Base-by-base conservation (phyloP, 83 land plant genomes). In the Picea mariana region DNA sequence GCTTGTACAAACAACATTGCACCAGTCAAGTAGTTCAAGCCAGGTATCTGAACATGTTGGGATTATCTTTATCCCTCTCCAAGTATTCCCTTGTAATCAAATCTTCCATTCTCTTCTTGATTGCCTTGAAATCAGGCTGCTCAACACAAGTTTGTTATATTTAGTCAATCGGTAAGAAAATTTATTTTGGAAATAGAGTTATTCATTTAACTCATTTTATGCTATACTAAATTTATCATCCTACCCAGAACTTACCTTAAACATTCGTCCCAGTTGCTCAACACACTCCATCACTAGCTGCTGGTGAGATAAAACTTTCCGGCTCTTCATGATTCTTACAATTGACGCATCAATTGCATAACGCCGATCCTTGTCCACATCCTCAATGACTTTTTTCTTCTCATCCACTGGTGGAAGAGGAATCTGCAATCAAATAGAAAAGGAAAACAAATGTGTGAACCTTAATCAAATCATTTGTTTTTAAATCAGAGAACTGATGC, bases 281-380 rank as follows among this genome's bases (percentile, higher is more conserved):
- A 34, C 34, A 34, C 34, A 34, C 34, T 34, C 34, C 34, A 34
- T 34, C 34, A 34, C 34, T 34, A 34, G 34, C 34, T 34, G 34
- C 34, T 34, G 34, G 34, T 34, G 34, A 34, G 34, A 34, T 34
- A 34, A 34, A 34, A 34, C 34, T 34, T 34, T 34, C 34, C 34
- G 34, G 34, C 34, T 34, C 34, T 34, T 34, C 34, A 34, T 34
- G 34, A 34, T 34, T 34, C 34, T 34, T 34, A 34, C 34, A 34
- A 95, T 90, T 40, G 98, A 92, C 7, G 99, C 99, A 91, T 97
- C 99, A 83, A 95, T 95, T 17, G 98, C 98, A 89, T 93, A 95
- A 20, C 99, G 84, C 71, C 99, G 84, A 77, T 97, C 96, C 82
- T 97, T 97, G 34, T 34, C 34, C 34, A 34, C 34, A 34, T 34